Evolutionary conservation across 2,329 filamentous ascomycete species (phyloP).

Genomic region (Dothideomycetes sp.): DNA sequence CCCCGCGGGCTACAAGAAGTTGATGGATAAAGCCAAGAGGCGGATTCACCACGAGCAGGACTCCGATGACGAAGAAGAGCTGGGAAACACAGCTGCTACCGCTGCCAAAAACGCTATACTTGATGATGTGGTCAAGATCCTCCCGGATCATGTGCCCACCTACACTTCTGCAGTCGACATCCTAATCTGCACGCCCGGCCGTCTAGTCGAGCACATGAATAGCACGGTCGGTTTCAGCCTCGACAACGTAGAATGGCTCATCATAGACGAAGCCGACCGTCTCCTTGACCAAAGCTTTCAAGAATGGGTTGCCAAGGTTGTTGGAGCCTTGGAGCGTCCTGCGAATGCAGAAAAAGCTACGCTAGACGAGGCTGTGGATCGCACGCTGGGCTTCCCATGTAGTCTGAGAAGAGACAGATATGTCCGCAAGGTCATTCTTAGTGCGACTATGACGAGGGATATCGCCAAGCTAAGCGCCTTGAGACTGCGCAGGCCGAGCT

Average conservation of each 20-base stretch:
- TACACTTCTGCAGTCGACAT: slow-evolving; percentile 71
- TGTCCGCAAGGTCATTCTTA: slow-evolving; percentile 74
- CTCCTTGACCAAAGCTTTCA: slow-evolving; percentile 86
- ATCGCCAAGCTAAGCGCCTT: slow-evolving; percentile 67
- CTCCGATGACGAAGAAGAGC: slow-evolving; percentile 21
- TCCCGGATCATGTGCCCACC: slow-evolving; percentile 53
- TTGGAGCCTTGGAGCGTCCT: slow-evolving; percentile 42
- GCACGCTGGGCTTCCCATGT: not conserved
- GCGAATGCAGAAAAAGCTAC: no score
- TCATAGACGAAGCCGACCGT: slow-evolving; percentile 91
- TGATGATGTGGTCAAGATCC: slow-evolving; percentile 26
- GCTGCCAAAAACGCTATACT: slow-evolving; percentile 19
- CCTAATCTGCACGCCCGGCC: slow-evolving; percentile 81
- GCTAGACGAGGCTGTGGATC: not conserved
- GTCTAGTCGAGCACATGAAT: slow-evolving; percentile 81
- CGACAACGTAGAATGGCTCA: slow-evolving; percentile 70
- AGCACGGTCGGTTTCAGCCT: slow-evolving; percentile 74
- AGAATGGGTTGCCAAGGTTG: slow-evolving; percentile 70
- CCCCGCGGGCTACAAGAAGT: slow-evolving; percentile 43
- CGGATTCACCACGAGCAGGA: slow-evolving; percentile 20
- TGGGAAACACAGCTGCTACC: slow-evolving; percentile 6
- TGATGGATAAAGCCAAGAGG: slow-evolving; percentile 29
- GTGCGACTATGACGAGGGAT: slow-evolving; percentile 85
- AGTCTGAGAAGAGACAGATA: slow-evolving; percentile 22
- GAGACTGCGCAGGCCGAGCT: slow-evolving; percentile 58